A percentile compares a stretch with the other conserved stretches of the same genome.
Evolutionary conservation across 106 monocot species (phyloP).

Genomic region (Dioscorea alata): DNA sequence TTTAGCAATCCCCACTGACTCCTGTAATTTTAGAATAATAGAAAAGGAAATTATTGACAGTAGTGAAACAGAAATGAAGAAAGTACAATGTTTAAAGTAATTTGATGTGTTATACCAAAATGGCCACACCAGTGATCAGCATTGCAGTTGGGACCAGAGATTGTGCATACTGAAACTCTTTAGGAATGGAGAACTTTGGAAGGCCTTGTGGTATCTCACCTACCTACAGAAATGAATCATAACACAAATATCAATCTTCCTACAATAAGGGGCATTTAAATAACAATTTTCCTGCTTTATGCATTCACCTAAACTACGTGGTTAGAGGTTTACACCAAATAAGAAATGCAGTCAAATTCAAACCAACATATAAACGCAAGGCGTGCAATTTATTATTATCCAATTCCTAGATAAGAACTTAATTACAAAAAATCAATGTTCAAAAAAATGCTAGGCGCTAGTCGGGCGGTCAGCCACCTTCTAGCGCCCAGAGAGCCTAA

Average conservation of each 20-base stretch:
- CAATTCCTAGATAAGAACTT: too few relatives aligned
- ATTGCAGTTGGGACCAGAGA: slow-evolving; percentile 86
- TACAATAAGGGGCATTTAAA: background rate
- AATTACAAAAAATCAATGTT: too few relatives aligned
- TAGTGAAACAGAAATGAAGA: slow-evolving; percentile 7
- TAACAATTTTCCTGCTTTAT: background rate
- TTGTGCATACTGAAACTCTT: slow-evolving; percentile 71
- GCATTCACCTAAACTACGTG: too few relatives aligned
- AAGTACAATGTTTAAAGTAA: background rate
- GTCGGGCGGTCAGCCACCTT: too few relatives aligned
- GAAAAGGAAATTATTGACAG: background rate
- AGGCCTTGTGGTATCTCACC: slow-evolving; percentile 96
- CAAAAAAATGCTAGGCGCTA: too few relatives aligned
- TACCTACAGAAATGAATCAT: slow-evolving; percentile 44
- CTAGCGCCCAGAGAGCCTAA: too few relatives aligned
- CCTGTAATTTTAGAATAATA: slow-evolving; percentile 31
- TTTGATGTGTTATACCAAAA: slow-evolving; percentile 54
- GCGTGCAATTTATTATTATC: too few relatives aligned
- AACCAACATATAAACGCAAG: too few relatives aligned
- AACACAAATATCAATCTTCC: background rate
- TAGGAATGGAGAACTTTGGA: slow-evolving; percentile 80
- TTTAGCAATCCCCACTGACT: slow-evolving; percentile 99
- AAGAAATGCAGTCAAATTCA: too few relatives aligned
- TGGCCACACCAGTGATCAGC: slow-evolving; percentile 97
- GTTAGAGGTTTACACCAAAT: too few relatives aligned